phyloP scores from a whole-genome alignment of 2,329 filamentous ascomycete genomes.

The Orbilia brochopaga region DNA sequence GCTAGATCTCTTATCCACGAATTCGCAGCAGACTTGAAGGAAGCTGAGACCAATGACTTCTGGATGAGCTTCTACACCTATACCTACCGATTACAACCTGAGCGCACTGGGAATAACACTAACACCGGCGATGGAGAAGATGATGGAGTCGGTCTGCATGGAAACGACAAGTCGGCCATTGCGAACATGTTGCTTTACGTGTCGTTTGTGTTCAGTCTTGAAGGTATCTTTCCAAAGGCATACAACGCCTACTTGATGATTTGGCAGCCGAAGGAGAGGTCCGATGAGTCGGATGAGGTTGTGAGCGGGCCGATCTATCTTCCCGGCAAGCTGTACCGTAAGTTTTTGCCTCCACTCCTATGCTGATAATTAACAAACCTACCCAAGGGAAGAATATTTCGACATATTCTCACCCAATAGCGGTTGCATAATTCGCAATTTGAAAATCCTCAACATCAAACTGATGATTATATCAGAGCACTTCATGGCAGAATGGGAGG shows the following conservation, averaged over 20 bases:
- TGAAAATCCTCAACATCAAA: too few relatives aligned
- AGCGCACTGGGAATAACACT: background rate
- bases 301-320: slow-evolving; percentile 35
- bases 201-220: slow-evolving; percentile 36
- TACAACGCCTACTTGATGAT: slow-evolving; percentile 37
- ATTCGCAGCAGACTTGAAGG: slow-evolving; percentile 10
- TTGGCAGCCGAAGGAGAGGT: slow-evolving; percentile 31
- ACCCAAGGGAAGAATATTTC: too few relatives aligned
- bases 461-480: background rate
- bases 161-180: slow-evolving; percentile 14
- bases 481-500: slow-evolving; percentile 49
- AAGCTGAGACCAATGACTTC: slow-evolving; percentile 25
- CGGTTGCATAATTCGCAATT: too few relatives aligned
- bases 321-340: slow-evolving; percentile 32
- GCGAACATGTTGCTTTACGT: slow-evolving; percentile 43
- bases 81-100: slow-evolving; percentile 8
- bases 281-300: slow-evolving; percentile 19
- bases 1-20: slow-evolving; percentile 38
- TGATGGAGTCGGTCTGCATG: slow-evolving; percentile 9
- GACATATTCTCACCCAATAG: too few relatives aligned
- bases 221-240: slow-evolving; percentile 31
- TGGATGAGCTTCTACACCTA: slow-evolving; percentile 34
- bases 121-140: slow-evolving; percentile 4
- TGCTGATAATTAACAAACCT: too few relatives aligned
- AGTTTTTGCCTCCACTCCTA: slow-evolving; percentile 7